Evolutionary conservation across 2,329 filamentous ascomycete genomes (phyloP), one percentile per base, ranked within the genome.

Genomic region (Microsporum ferrugineum): DNA sequence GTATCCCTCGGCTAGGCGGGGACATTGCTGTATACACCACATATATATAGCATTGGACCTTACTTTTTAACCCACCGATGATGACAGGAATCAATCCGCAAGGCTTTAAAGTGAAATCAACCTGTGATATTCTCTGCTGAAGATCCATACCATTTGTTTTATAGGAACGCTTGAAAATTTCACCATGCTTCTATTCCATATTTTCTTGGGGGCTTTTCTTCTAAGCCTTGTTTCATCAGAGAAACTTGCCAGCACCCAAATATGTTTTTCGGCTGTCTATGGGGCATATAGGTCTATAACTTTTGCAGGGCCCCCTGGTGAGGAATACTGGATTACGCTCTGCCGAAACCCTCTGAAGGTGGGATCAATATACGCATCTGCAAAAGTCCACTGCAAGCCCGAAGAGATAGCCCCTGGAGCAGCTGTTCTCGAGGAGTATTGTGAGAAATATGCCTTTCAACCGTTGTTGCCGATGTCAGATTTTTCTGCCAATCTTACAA

Each of bases 291-390:
- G 23, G 4, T 5, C 12, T 17, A 58, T 58, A n/a, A 58, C 14
- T 10, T 58, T 53, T 53, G 27, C 23, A 5, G 49, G 27, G 5
- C 10, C 49, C 17, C 0, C 49, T 53, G 31, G 31, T 12, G 12
- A 53, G 29, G 23, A 49, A n/a, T 34, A 49, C 12, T 59, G 41
- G 39, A n/a, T 23, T 36, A 38, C 43, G 29, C 8, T 6, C 7
- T 59, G 58, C 17, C 58, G 34, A 34, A 59, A 49, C 34, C 58
- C 12, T 31, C 23, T 59, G 6, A 59, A 49, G 27, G 41, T 49
- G 12, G 17, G 2, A 27, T 63, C 61, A n/a, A 39, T 63, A 5
- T 63, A 63, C 23, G 61, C 59, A 39, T 59, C 43, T 36, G 41
- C 34, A 43, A 60, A 60, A 34, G 17, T 55, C 12, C 58, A 58